These are phyloP conservation scores for Pythium guiyangense DNA, from an alignment of 352 stramenopile species.

Conservation along the genomic window DNA sequence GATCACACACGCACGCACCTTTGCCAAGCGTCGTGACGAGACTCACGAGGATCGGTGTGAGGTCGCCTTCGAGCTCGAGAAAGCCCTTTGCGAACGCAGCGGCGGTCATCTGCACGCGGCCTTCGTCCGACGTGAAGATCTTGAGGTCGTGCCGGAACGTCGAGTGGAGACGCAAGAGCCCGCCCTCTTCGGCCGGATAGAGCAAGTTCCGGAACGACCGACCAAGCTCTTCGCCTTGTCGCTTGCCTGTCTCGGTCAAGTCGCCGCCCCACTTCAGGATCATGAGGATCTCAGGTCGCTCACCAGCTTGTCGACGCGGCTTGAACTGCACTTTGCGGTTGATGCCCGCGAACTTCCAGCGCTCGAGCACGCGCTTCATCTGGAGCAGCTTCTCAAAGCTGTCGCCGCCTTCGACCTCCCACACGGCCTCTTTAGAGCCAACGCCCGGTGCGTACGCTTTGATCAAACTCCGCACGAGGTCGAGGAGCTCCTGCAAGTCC, in stretches of 20 bases:
- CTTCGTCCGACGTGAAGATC: constrained; percentile 99
- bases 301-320: constrained; percentile 52
- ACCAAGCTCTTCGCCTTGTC: constrained; percentile 94
- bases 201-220: constrained; percentile 88
- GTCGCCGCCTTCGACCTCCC: constrained; percentile 82
- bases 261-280: constrained; percentile 99
- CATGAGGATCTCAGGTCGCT: constrained; percentile 92
- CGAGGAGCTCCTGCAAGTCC: constrained; percentile 77
- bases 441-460: constrained; percentile 76
- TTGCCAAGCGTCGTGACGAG: constrained; percentile 86
- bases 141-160: constrained; percentile 99
- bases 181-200: constrained; percentile 89
- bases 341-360: constrained; percentile 96
- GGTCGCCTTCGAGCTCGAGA: constrained; percentile 97
- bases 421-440: constrained; percentile 79
- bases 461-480: constrained; percentile 75
- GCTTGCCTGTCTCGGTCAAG: constrained; percentile 96
- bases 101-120: constrained; percentile 99
- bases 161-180: constrained; percentile 97
- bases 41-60: constrained; percentile 99
- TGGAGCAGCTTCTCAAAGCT: constrained; percentile 92
- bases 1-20: constrained; percentile 29
- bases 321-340: constrained; percentile 96
- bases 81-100: constrained; percentile 99
- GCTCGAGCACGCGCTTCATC: constrained; percentile 95